Evolutionary conservation across 345 rosid species (phyloP).

Genomic region (Leavenworthia alabamica): DNA sequence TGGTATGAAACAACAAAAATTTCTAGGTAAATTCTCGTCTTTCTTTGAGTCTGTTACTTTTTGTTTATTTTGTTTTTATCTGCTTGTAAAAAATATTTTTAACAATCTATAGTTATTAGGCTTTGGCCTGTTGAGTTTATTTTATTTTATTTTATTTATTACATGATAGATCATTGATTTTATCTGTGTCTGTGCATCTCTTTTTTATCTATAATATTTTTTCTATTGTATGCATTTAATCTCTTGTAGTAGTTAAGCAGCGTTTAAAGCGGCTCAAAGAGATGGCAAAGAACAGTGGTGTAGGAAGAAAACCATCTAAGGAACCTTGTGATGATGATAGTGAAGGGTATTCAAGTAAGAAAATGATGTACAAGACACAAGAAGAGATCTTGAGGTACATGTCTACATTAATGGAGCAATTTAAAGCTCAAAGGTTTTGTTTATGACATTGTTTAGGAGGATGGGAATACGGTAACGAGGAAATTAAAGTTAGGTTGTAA

Average conservation of each 20-base stretch:
- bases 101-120: background rate
- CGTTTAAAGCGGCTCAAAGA: too few relatives aligned
- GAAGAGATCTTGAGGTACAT: constrained; percentile 82
- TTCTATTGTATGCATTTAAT: too few relatives aligned
- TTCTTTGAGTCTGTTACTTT: background rate
- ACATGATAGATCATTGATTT: constrained; percentile 2
- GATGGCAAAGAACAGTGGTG: too few relatives aligned
- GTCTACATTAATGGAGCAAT: constrained; percentile 80
- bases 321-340: constrained; percentile 30
- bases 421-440: constrained; percentile 95
- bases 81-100: background rate
- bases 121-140: background rate
- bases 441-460: constrained; percentile 81
- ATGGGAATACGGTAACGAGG: constrained; percentile 82
- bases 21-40: constrained; percentile 1
- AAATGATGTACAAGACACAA: constrained; percentile 75
- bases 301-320: too few relatives aligned
- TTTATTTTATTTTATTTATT: background rate
- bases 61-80: background rate
- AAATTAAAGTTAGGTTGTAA: too few relatives aligned
- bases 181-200: too few relatives aligned
- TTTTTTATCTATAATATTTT: too few relatives aligned
- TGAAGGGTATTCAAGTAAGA: constrained; percentile 37
- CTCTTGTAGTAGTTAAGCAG: too few relatives aligned
- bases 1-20: constrained; percentile 6